Percentiles rank a stretch among this genome's conserved stretches.
Conservation (phyloP, 192 early-diverging fungal species). For the Coemansia interrupta region DNA sequence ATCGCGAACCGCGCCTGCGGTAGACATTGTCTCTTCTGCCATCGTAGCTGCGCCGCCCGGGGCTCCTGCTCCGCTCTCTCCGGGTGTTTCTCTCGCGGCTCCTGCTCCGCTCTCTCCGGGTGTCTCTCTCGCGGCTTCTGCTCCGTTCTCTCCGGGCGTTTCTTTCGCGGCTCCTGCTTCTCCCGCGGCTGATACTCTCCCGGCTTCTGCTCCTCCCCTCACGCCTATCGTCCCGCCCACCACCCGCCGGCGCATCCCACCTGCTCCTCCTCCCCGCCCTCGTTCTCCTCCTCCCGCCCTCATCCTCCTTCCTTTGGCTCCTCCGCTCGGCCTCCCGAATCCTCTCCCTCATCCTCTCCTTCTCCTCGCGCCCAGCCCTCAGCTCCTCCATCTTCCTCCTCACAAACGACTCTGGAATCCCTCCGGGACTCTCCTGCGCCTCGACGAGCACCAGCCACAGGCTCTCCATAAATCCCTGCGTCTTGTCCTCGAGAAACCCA, state of each 20-base stretch:
- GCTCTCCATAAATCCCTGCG: constrained; percentile 75
- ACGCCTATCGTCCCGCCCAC: neutral
- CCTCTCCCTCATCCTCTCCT: constrained; percentile 18
- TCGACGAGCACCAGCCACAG: constrained; percentile 89
- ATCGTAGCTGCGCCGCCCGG: neutral
- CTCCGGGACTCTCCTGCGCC: constrained; percentile 75
- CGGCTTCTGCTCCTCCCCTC: neutral
- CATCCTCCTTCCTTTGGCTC: too few species aligned
- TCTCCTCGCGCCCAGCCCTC: constrained; percentile 33
- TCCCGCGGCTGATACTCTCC: neutral
- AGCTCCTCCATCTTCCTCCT: constrained; percentile 86
- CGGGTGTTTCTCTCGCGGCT: constrained; percentile 1
- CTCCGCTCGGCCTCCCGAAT: constrained; percentile 19
- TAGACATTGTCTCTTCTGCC: neutral
- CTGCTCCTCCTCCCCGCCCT: constrained; percentile 22
- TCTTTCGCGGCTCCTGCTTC: neutral
- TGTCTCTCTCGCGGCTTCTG: neutral
- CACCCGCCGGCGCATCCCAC: constrained; percentile 24
- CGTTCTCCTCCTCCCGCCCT: constrained; percentile 2
- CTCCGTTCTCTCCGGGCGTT: neutral
- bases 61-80: constrained; percentile 4
- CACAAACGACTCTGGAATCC: constrained; percentile 83
- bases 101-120: neutral
- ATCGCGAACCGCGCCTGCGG: neutral
- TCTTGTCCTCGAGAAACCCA: constrained; percentile 84